phyloP scores from a whole-genome alignment of 768 basidiomycete species.

The Lentinula guzmanii region DNA sequence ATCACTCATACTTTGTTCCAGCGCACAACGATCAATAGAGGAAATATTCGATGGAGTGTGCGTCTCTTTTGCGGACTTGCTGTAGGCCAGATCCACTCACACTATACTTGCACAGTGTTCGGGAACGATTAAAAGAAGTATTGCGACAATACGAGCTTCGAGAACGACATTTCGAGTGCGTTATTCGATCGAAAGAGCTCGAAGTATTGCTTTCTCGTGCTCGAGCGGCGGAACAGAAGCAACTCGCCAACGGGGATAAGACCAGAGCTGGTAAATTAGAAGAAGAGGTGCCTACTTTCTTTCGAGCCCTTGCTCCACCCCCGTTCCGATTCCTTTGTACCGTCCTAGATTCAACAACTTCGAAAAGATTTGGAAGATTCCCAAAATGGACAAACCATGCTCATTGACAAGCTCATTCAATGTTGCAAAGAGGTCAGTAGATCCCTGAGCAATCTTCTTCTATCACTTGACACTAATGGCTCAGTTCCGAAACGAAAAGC shows the following conservation, averaged over 20 bases:
- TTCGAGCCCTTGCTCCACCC: neutral
- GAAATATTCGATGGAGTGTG: slow-evolving; percentile 86
- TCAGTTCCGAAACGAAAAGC: slow-evolving; percentile 35
- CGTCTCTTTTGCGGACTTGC: slow-evolving; percentile 21
- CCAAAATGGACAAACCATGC: slow-evolving; percentile 69
- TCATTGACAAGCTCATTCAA: slow-evolving; percentile 78
- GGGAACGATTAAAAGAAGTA: slow-evolving; percentile 82
- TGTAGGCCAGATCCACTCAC: neutral
- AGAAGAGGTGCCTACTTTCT: slow-evolving; percentile 55
- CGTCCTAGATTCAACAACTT: slow-evolving; percentile 53
- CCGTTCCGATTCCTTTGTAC: neutral
- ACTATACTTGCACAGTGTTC: slow-evolving; percentile 45
- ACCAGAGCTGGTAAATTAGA: slow-evolving; percentile 59
- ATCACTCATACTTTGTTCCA: slow-evolving; percentile 20
- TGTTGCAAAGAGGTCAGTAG: slow-evolving; percentile 80
- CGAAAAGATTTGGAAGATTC: slow-evolving; percentile 77
- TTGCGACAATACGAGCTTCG: slow-evolving; percentile 85
- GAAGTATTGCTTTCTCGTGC: slow-evolving; percentile 84
- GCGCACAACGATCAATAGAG: slow-evolving; percentile 69
- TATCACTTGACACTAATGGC: slow-evolving; percentile 10
- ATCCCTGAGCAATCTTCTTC: slow-evolving; percentile 1
- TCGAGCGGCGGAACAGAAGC: slow-evolving; percentile 82
- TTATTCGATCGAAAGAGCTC: slow-evolving; percentile 87
- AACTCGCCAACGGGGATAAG: slow-evolving; percentile 74
- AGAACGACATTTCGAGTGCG: slow-evolving; percentile 89